Conservation (phyloP, 352 stramenopile genomes). For the Thalassiosira ordinaria region DNA sequence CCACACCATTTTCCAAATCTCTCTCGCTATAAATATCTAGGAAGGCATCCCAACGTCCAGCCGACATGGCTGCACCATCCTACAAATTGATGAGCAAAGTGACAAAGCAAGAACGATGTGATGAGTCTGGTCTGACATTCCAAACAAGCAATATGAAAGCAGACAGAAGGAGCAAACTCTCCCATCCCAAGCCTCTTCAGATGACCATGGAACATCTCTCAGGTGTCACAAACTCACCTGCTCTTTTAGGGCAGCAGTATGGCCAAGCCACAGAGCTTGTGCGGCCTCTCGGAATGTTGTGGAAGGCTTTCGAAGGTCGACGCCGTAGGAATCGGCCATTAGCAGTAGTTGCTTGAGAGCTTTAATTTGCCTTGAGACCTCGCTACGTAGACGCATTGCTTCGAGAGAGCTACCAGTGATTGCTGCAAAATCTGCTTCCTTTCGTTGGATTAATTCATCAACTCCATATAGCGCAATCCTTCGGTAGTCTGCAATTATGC, state of each 20-base stretch:
- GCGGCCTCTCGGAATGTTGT: constrained; percentile 66
- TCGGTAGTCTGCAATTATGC: constrained; percentile 77
- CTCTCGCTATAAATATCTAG: constrained; percentile 73
- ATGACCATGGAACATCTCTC: too few species aligned
- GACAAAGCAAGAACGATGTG: too few species aligned
- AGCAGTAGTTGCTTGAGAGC: constrained; percentile 60
- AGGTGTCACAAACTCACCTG: too few species aligned
- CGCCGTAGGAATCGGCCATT: constrained; percentile 68
- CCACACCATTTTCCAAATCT: constrained; percentile 55
- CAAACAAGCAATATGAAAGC: too few species aligned
- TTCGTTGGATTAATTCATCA: constrained; percentile 69
- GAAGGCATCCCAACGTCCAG: constrained; percentile 72
- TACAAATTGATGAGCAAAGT: too few species aligned
- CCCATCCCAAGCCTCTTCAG: too few species aligned
- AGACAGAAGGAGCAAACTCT: too few species aligned
- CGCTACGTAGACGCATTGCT: constrained; percentile 55
- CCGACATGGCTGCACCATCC: constrained; percentile 75
- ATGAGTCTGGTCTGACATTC: too few species aligned
- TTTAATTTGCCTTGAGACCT: constrained; percentile 70
- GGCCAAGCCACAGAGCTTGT: constrained; percentile 70
- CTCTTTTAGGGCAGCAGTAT: constrained; percentile 68
- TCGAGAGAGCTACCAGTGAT: constrained; percentile 53
- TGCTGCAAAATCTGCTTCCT: constrained; percentile 61
- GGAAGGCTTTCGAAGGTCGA: constrained; percentile 62
- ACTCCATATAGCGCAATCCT: constrained; percentile 71